Base-by-base conservation (phyloP, 257 asterid species). In the Ehretia macrophylla region DNA sequence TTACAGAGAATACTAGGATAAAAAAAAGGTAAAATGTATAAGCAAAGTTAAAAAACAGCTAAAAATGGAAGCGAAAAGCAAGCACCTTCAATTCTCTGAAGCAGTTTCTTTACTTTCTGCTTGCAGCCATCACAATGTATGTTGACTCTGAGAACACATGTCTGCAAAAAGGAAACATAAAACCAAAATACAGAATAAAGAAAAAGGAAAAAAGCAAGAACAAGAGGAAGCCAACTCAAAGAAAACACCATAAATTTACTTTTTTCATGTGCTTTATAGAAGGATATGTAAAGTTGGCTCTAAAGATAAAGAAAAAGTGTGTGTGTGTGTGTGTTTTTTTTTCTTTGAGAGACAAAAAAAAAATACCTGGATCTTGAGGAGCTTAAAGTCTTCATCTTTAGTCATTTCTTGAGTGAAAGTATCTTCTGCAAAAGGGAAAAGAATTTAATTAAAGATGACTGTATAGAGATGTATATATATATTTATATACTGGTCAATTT, bases 121-220 rank as follows among this genome's bases (percentile, higher is more conserved):
- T 74, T 83, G 62, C 98, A 91, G 14, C 96, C 98, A 76, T 88
- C 94, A 69, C 98, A 91, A 58, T 91, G 92, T 55, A 91, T 80
- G 77, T 91, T 91, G 57, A 91, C 98, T 70, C 84, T 79, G 38
- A 91, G 95, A 67, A 75, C 87, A 76, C 85, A 81, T 3, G 89
- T 88, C 95, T 92, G 72, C 63, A 59, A 22, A 52, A 49, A 47
- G 5, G 16, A 56, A 56, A 51, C 3, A 44, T 27, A 38, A 49
- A 17, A 19, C 8, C 5, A 32, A 16, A 47, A 42, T n/a, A n/a
- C n/a, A n/a, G n/a, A n/a, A n/a, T n/a, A 53, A 11, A 40, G 17
- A 8, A 48, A 58, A 51, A 5, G 13, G 14, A 14, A 5, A 60
- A 18, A 55, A 54, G 51, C 13, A 23, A 63, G 19, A 51, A 23